These are phyloP conservation scores for Aspergillus niger DNA, from an alignment of 2,329 filamentous ascomycete genomes.

Conservation along the genomic window DNA sequence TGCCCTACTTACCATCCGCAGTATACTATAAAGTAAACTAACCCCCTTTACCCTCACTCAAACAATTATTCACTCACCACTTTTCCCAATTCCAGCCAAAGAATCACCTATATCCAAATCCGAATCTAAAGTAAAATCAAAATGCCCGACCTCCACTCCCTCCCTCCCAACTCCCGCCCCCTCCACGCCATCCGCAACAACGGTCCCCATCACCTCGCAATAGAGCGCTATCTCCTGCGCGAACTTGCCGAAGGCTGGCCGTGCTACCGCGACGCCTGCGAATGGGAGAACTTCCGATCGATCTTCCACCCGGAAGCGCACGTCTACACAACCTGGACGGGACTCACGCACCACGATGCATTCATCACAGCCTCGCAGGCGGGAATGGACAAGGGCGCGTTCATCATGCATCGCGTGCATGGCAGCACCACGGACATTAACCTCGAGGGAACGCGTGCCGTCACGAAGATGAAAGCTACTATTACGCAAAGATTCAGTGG, in stretches of 20 bases:
- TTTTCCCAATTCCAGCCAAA: no score
- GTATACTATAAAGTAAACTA: no score
- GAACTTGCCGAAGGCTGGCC: constrained; percentile 56
- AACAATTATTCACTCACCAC: no score
- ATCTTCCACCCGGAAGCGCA: constrained; percentile 54
- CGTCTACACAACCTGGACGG: constrained; percentile 57
- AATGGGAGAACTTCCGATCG: constrained; percentile 56
- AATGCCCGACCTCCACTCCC: constrained; percentile 36
- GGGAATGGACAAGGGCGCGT: constrained; percentile 55
- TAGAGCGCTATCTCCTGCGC: constrained; percentile 51
- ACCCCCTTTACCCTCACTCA: no score
- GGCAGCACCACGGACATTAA: constrained; percentile 49
- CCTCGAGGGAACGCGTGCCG: constrained; percentile 41
- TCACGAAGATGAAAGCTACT: constrained; percentile 55
- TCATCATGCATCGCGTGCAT: constrained; percentile 59
- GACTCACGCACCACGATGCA: constrained; percentile 42
- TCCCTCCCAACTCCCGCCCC: constrained; percentile 41
- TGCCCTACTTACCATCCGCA: no score
- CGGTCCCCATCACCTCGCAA: constrained; percentile 45
- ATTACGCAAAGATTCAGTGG: constrained; percentile 52
- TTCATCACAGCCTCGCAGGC: constrained; percentile 55
- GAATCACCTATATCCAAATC: no score
- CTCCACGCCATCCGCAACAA: constrained; percentile 50
- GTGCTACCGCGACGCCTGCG: constrained; percentile 52
- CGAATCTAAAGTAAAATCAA: no score